These are phyloP conservation scores for Umbelopsis sp. DNA, from an alignment of 192 early-diverging fungal species.

Conservation along the genomic window DNA sequence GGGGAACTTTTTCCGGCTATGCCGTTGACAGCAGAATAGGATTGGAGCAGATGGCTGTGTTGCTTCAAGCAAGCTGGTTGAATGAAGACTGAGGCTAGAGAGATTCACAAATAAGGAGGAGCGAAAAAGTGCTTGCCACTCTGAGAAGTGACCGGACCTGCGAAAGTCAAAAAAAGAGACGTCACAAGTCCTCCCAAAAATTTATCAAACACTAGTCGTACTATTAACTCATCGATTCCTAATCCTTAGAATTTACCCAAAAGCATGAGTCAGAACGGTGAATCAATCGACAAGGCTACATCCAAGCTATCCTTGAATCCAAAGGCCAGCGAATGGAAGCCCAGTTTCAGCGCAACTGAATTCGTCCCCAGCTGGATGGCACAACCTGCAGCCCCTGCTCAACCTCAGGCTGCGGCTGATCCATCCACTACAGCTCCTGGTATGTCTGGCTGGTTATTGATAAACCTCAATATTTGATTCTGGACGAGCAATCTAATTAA, in stretches of 20 bases:
- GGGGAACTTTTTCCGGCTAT: not conserved
- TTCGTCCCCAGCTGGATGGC: slow-evolving; percentile 73
- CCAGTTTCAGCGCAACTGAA: slow-evolving; percentile 65
- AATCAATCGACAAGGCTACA: slow-evolving; percentile 42
- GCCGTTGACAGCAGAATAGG: no score
- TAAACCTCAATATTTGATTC: not conserved
- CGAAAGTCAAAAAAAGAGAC: slow-evolving; percentile 14
- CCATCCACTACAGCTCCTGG: slow-evolving; percentile 20
- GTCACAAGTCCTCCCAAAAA: slow-evolving; percentile 10
- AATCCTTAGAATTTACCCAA: not conserved
- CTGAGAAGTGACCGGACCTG: not conserved
- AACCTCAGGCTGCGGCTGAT: slow-evolving; percentile 2
- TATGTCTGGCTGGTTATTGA: not conserved
- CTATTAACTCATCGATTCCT: not conserved
- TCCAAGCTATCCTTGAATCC: slow-evolving; percentile 64
- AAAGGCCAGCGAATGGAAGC: slow-evolving; percentile 67
- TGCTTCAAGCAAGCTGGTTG: no score
- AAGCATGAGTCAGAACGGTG: slow-evolving; percentile 38
- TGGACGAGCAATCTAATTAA: not conserved
- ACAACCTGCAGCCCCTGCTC: slow-evolving; percentile 43
- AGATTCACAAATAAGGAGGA: no score
- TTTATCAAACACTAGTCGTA: not conserved
- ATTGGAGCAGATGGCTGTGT: no score
- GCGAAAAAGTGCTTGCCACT: not conserved
- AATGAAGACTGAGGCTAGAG: no score